Evolutionary conservation across 768 basidiomycete genomes (phyloP).

Genomic region (Lentinula raphanica): DNA sequence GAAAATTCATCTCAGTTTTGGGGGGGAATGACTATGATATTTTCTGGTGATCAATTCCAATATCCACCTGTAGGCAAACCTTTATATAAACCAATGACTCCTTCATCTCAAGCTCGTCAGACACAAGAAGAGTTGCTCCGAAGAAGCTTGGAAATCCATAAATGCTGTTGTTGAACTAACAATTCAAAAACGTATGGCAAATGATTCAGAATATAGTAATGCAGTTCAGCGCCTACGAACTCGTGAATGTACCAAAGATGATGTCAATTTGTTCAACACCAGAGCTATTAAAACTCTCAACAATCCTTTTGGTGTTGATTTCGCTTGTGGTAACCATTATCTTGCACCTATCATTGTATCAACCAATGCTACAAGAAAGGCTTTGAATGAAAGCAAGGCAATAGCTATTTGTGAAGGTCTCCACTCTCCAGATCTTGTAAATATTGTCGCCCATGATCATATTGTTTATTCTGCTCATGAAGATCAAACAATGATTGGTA

Average conservation of each 20-base stretch:
- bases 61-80: constrained; percentile 26
- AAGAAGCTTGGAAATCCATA: constrained; percentile 11
- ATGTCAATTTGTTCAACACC: constrained; percentile 16
- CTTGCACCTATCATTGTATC: not conserved
- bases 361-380: not conserved
- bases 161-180: constrained; percentile 14
- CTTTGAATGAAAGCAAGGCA: not conserved
- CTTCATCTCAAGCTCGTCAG: not conserved
- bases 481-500: not conserved
- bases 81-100: constrained; percentile 22
- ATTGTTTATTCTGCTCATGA: not conserved
- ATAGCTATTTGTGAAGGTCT: not conserved
- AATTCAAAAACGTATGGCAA: constrained; percentile 20
- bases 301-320: not conserved
- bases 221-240: not conserved
- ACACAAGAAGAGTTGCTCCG: not conserved
- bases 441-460: not conserved
- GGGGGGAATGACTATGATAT: constrained; percentile 25
- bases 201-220: constrained; percentile 15
- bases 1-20: too few relatives aligned
- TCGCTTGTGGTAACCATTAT: not conserved
- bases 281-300: constrained; percentile 6
- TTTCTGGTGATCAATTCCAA: constrained; percentile 29
- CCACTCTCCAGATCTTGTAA: not conserved
- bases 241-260: constrained; percentile 10